phyloP scores from a whole-genome alignment of 306 rosid species.

The Lathyrus tuberosus region DNA sequence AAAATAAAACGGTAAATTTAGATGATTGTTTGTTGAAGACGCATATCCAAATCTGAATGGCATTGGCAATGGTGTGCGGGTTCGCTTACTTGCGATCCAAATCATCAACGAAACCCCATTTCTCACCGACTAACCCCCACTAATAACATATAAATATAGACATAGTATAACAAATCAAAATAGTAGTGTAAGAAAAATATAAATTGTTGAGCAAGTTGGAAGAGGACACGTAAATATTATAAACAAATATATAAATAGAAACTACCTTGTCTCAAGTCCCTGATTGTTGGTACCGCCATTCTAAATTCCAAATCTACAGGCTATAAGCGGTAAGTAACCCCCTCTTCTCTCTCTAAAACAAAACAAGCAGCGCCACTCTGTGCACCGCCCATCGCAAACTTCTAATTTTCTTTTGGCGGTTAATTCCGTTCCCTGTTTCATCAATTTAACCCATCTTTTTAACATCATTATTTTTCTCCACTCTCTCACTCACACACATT shows the following conservation, averaged over 20 bases:
- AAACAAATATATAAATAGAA: neutral
- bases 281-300: slow-evolving; percentile 3
- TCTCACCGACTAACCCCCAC: neutral
- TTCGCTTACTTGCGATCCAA: slow-evolving; percentile 23
- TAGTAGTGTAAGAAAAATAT: neutral
- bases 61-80: neutral
- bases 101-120: neutral
- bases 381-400: slow-evolving; percentile 42
- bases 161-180: neutral
- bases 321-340: neutral
- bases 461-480: too few species aligned
- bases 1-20: too few species aligned
- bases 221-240: neutral
- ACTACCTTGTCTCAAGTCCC: neutral
- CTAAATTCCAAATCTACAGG: slow-evolving; percentile 10
- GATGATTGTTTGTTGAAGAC: neutral
- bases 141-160: neutral
- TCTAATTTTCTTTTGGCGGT: neutral
- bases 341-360: slow-evolving; percentile 12
- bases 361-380: slow-evolving; percentile 40
- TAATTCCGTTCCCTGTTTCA: slow-evolving; percentile 7
- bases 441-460: neutral
- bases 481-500: neutral
- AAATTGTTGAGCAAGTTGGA: neutral
- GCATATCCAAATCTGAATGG: neutral